Evolutionary conservation across 177 flowering plant species (phyloP), one percentile per base, ranked within the genome.

Genomic region (Vitis hybrid): DNA sequence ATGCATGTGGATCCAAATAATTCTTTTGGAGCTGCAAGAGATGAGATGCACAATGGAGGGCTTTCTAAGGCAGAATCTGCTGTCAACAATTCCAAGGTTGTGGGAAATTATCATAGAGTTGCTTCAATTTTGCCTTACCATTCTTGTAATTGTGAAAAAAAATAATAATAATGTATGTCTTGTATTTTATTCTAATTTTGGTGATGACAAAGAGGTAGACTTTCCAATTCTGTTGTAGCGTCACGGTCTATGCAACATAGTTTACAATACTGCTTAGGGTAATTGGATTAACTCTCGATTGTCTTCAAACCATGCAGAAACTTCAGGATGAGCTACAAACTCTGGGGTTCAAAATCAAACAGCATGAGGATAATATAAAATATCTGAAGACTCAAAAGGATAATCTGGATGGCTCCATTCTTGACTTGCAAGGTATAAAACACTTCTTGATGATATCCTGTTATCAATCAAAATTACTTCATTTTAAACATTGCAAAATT

Each of bases 361-460:
- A 81, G 64, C 91, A 88, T 58, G 97, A 93, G 74, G 88, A 89
- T 14, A 85, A 85, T 71, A 50, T 89, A 51, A 85, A 72, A 66
- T 72, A 76, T 74, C 74, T 92, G 69, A 90, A 82, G 82, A 66
- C 64, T 74, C 83, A 83, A 74, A 78, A 63, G 56, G 76, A 77
- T 72, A 78, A 74, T 51, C 70, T 92, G 62, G 93, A 90, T 48
- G 89, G 86, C n/a, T 79, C 87, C 48, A 93, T 91, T 78, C 82
- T 87, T 65, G 92, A 90, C 59, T 65, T 84, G 83, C 91, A 90
- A 83, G 98, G 98, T 90, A 77, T 67, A 18, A 1, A 21, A 4
- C 60, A 7, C 9, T 40, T 40, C 48, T 40, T 40, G 48, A 40
- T 40, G 7, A 40, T 40, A 40, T 40, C 8, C 4, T 40, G 9